Evolutionary conservation across 2,329 filamentous ascomycete genomes (phyloP).

Genomic region (Fusarium anthophilum): DNA sequence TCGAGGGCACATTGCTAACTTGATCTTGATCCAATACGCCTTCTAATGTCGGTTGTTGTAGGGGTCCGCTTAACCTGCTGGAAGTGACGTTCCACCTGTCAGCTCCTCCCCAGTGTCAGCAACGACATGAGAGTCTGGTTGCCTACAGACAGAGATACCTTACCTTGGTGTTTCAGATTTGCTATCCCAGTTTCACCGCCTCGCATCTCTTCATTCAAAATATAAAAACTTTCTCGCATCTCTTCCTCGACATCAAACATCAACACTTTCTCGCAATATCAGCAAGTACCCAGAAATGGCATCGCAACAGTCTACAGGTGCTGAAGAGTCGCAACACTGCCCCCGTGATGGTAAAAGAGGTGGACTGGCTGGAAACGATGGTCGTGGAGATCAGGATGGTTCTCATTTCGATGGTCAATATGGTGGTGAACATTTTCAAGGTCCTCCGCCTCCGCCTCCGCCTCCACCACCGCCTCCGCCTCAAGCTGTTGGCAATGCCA

Average conservation of each 20-base stretch:
- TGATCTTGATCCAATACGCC: background rate
- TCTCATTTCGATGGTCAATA: background rate
- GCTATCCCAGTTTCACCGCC: background rate
- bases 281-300: background rate
- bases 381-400: background rate
- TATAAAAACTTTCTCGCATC: no score
- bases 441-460: background rate
- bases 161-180: background rate
- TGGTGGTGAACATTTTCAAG: background rate
- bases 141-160: no score
- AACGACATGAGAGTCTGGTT: background rate
- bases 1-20: background rate
- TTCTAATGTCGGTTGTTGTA: background rate
- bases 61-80: background rate
- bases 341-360: background rate
- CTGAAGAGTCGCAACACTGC: background rate
- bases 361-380: background rate
- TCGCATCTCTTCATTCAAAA: background rate
- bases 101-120: background rate
- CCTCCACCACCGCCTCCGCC: background rate
- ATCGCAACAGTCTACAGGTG: background rate
- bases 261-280: background rate
- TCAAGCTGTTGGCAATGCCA: no score
- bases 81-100: background rate
- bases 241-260: background rate